Evolutionary conservation across 208 protist genomes (phyloP).

Genomic region (Blastocrithidia nonstop): DNA sequence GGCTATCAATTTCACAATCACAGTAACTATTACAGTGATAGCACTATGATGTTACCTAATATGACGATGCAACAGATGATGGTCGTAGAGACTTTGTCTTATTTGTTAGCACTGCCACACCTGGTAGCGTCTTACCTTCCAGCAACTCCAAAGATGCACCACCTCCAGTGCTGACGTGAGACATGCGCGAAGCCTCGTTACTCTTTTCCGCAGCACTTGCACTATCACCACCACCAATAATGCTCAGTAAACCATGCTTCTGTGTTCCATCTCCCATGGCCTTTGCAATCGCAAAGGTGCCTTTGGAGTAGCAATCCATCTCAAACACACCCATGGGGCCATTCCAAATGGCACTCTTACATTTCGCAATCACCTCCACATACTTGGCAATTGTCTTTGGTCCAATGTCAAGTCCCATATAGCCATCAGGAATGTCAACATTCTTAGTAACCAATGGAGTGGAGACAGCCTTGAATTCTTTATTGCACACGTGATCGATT

Average conservation of each 20-base stretch:
- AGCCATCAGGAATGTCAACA: constrained; percentile 61
- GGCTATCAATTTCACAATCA: no score
- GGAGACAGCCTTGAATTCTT: constrained; percentile 82
- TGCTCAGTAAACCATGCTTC: constrained; percentile 66
- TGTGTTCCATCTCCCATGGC: constrained; percentile 55
- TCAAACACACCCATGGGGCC: constrained; percentile 97
- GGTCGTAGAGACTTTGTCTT: constrained; percentile 16
- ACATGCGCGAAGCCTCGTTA: constrained; percentile 84
- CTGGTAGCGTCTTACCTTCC: constrained; percentile 91
- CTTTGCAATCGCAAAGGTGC: constrained; percentile 79
- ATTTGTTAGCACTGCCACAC: constrained; percentile 73
- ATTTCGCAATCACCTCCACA: constrained; percentile 42
- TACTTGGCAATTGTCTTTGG: constrained; percentile 85
- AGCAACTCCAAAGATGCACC: constrained; percentile 98
- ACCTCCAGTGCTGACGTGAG: constrained; percentile 94
- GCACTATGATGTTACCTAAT: no score
- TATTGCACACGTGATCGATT: constrained; percentile 92
- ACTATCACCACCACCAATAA: constrained; percentile 95
- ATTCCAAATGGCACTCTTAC: constrained; percentile 95
- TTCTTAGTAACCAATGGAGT: constrained; percentile 41
- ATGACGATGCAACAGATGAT: not conserved
- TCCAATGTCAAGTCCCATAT: constrained; percentile 94
- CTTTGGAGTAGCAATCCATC: constrained; percentile 90
- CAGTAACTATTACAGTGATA: no score
- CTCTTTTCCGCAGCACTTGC: constrained; percentile 87